Evolutionary conservation across 345 rosid genomes (phyloP), one percentile per base, ranked within the genome.

Genomic region (Eucalyptus sp.): DNA sequence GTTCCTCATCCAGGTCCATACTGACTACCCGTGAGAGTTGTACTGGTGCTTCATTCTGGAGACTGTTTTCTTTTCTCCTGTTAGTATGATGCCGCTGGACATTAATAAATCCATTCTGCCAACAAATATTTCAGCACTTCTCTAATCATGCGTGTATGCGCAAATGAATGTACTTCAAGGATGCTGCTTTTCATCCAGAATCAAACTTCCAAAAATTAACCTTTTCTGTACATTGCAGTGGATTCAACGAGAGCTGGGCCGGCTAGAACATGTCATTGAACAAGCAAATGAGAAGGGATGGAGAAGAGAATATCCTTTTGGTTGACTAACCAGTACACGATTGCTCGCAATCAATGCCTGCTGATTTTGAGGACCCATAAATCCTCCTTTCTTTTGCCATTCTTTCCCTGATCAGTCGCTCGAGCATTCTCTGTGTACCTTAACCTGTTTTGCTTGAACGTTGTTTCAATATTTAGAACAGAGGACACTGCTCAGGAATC

Each of bases 261-360:
- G 49, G 31, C 89, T 94, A 50, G 91, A 89, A 92, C 85, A 87
- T 44, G 87, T 86, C 33, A 91, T 93, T 88, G 87, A 92, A 52
- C 91, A 89, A 62, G 95, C 96, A 33, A 94, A 92, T 86, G 95
- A 94, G 91, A 95, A 94, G 90, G 97, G 97, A 87, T 92, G 96
- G 94, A 93, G 95, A 88, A 94, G 91, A 94, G 94, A 95, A 95
- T 94, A 95, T 95, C 97, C 97, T 94, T 93, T 86, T 31, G 50
- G 46, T 44, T 64, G 62, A 43, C 24, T 86, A 50, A 24, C 44
- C 87, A 6, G 46, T 50, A 52, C 60, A 49, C 20, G 9, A 54
- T 24, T 11, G 60, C 27, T 29, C 17, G 9, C 54, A 17, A n/a
- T 79, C 17, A 14, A 48, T 41, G 13, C 52, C 60, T 54, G 66